Base-by-base conservation (phyloP, 2,329 filamentous ascomycete species). In the Trichophyton rubrum region DNA sequence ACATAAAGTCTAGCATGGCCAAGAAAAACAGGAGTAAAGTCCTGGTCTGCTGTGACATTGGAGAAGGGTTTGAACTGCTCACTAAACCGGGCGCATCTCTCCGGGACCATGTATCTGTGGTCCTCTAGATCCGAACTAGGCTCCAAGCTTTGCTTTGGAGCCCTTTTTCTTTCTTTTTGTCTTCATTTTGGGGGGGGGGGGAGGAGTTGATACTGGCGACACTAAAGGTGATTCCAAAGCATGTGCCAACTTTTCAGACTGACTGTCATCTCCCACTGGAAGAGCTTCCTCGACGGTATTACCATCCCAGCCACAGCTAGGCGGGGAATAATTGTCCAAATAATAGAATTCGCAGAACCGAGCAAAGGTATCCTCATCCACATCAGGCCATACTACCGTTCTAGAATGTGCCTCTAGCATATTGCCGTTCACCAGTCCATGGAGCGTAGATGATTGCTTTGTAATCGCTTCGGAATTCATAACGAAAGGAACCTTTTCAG, bases 1-100 rank as follows among this genome's bases (percentile, higher is more conserved):
- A 72, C 67, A 51, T 75, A 77, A 3, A 78, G 63, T 22, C 66
- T 67, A 0, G 72, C 74, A 62, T 76, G 74, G n/a, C 66, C 69
- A 4, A 77, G 66, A 51, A 78, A 70, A 9, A 75, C 70, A n/a
- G 66, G 64, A 0, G 67, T 68, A 60, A 70, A 72, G 59, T 70
- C 67, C 51, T 72, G 64, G 8, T 55, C 38, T n/a, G 13, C n/a
- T 2, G 30, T 17, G 49, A 53, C 49, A 15, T 53, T 53, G 49
- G 49, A 53, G 49, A 53, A 53, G 13, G 49, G 49, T 53, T 30
- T 6, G 15, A 55, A 55, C n/a, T 35, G 51, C 8, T 35, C 27
- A 20, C 27, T 20, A 3, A 35, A 55, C 27, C 20, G 15, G 7
- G 13, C 8, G 13, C 24, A 35, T 13, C 2, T n/a, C 6, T 35